Evolutionary conservation across 805 yeast species (phyloP), one percentile per base, ranked within the genome.

Genomic region (Lachancea thermotolerans): DNA sequence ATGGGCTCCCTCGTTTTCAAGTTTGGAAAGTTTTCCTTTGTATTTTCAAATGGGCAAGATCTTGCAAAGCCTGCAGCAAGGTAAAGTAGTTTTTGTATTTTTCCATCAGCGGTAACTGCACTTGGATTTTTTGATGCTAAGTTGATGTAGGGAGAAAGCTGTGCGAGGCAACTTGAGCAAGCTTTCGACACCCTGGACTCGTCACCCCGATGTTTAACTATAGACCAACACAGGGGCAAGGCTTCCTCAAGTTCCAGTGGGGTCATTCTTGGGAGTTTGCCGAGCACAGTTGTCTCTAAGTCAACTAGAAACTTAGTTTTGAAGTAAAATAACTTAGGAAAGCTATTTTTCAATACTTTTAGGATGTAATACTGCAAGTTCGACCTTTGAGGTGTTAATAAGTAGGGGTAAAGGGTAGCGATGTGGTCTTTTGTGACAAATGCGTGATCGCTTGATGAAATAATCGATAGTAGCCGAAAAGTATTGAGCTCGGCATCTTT

Each of bases 51-150:
- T n/a, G 76, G 65, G 51, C 93, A 85, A 51, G 73, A 75, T 38
- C 82, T 71, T 0, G 90, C 95, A 64, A 88, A 78, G 36, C 76
- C 74, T 0, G 95, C 90, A 4, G 85, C 58, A 17, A 88, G 63
- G 53, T 75, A 77, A 1, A 88, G 57, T 5, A 87, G 60, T 47
- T 85, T 73, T 17, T 72, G 71, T 2, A 82, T 53, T 50, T 72
- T 78, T 2, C 71, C 64, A 41, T 75, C 81, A 8, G 48, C 41
- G 8, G n/a, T 25, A 3, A 57, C 48, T 9, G 45, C 21, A 14
- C 39, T 18, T 3, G 68, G 56, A 2, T 55, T 52, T 2, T 45
- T 52, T 32, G 59, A 58, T 8, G 61, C 59, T 7, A 52, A 55
- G 17, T 60, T 53, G 3, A 77, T 56, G 51, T 62, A 79, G 0